Base-by-base conservation (phyloP, 2,329 filamentous ascomycete species). In the Hirsutella rhossiliensis region DNA sequence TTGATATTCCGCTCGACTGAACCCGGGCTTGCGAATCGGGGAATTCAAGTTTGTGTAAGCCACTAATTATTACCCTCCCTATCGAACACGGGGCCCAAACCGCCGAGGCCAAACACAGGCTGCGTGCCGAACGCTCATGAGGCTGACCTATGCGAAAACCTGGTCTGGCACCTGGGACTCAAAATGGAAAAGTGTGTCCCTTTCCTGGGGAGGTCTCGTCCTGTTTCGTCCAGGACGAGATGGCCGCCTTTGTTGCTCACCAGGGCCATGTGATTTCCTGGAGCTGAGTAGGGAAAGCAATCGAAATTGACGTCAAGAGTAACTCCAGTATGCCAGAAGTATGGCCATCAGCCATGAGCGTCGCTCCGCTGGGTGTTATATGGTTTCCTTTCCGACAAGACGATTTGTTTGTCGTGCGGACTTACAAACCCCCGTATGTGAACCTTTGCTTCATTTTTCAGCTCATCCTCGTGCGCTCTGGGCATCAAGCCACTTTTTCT, bases 241-340 rank as follows among this genome's bases (percentile, higher is more conserved):
- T 44, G 11, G 46, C 50, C 2, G 53, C 46, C 1, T 42, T 55
- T n/a, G 49, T 55, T 9, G 55, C 54, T 1, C 41, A n/a, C 11
- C 47, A 49, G n/a, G 45, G 45, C 0, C 43, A 48, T 5, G 45
- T 60, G 15, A 29, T 59, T 27, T 13, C 46, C 15, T 59, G 54
- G 43, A 36, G 36, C 4, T 59, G 55, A 54, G 44, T 40, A 1
- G 53, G 49, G 2, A 47, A 40, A 3, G 45, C 50, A 2, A 38
- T 36, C 0, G 49, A 56, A 12, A 41, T 60, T 2, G 46, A 53
- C 17, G 13, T 29, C 32, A 23, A 23, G 4, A 23, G 23, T 7
- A 7, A 23, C 23, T 23, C 7, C 23, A 7, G 7, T 23, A n/a
- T n/a, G n/a, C 23, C 23, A 23, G n/a, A n/a, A n/a, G n/a, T n/a